These are phyloP conservation scores for Fusarium anthophilum DNA, from an alignment of 2,329 filamentous ascomycete genomes.

Conservation along the genomic window DNA sequence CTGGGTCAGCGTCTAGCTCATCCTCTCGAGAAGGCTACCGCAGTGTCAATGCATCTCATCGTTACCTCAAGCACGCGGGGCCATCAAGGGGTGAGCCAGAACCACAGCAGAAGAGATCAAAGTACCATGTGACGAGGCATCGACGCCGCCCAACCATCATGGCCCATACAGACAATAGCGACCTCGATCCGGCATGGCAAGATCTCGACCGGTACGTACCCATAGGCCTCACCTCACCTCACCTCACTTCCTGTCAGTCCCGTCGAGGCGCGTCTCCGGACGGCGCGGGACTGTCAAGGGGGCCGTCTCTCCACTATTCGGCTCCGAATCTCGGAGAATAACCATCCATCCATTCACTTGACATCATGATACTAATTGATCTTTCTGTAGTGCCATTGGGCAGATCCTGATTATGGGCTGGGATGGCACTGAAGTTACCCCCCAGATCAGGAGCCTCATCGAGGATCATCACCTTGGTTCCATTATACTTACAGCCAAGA, in stretches of 20 bases:
- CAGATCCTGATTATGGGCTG: conserved; percentile 87
- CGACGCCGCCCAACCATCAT: conserved; percentile 49
- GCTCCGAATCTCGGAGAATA: conserved; percentile 30
- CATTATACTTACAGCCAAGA: conserved; percentile 85
- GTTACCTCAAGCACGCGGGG: conserved; percentile 44
- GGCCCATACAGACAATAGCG: conserved; percentile 45
- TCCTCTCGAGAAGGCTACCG: conserved; percentile 32
- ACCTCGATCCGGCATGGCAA: conserved; percentile 73
- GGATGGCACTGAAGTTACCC: conserved; percentile 84
- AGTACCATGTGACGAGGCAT: conserved; percentile 42
- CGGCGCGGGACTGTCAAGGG: not conserved
- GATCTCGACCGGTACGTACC: conserved; percentile 76
- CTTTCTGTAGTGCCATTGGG: conserved; percentile 69
- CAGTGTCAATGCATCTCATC: conserved; percentile 41
- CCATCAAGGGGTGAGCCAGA: conserved; percentile 31
- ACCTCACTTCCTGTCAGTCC: conserved; percentile 2
- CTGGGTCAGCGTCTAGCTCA: conserved; percentile 37
- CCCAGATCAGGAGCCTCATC: conserved; percentile 83
- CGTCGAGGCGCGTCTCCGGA: conserved; percentile 5
- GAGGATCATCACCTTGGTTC: conserved; percentile 88
- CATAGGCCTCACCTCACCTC: not conserved
- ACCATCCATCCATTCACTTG: not conserved
- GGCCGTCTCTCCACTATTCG: conserved; percentile 31
- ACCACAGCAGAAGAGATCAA: conserved; percentile 29
- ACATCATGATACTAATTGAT: conserved; percentile 34